Base-by-base conservation (phyloP, 768 basidiomycete genomes). In the Candolleomyces aberdarensis region DNA sequence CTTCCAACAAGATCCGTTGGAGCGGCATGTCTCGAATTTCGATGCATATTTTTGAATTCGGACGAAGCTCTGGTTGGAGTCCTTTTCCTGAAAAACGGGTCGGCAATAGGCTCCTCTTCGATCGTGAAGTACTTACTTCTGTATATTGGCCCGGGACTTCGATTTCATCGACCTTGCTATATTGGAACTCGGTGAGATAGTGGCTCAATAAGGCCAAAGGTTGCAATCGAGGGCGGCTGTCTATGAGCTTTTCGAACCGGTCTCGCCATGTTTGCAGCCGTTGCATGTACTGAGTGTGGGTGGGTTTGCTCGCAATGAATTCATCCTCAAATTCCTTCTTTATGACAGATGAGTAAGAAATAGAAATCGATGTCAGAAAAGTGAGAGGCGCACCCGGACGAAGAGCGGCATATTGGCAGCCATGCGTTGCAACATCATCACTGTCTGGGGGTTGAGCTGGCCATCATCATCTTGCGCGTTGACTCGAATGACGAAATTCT, bases 71-170 rank as follows among this genome's bases (percentile, higher is more conserved):
- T 91, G 89, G 70, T 94, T 94, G 67, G 82, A 92, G 72, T 99
- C 96, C 72, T 96, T 94, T 70, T 98, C 95, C 95, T 97, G 67
- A 14, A 29, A 47, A 46, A 46, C 3, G 14, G 19, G 19, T 20
- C 9, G 15, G 6, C 4, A 5, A 46, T 46, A 9, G 7, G 15
- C 44, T 17, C 44, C 19, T 20, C 44, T 5, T 46, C 36, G 9
- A 46, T 17, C 15, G 1, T 17, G 1, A 46, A 7, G 19, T 14
- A 62, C 69, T 22, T n/a, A 92, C 95, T 84, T 98, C 93, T 0
- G 94, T 91, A 71, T 99, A 99, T 73, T 99, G 97, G 7, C 97
- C 97, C n/a, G 96, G 96, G 54, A 99, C 86, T 70, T 99, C 96
- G 43, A 99, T 92, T 64, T 99, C 96, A 64, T 98, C 97, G 54